Evolutionary conservation across 495 filamentous ascomycete species (phyloP), one percentile per base, ranked within the genome.

Genomic region (Neohortaea acidophila): DNA sequence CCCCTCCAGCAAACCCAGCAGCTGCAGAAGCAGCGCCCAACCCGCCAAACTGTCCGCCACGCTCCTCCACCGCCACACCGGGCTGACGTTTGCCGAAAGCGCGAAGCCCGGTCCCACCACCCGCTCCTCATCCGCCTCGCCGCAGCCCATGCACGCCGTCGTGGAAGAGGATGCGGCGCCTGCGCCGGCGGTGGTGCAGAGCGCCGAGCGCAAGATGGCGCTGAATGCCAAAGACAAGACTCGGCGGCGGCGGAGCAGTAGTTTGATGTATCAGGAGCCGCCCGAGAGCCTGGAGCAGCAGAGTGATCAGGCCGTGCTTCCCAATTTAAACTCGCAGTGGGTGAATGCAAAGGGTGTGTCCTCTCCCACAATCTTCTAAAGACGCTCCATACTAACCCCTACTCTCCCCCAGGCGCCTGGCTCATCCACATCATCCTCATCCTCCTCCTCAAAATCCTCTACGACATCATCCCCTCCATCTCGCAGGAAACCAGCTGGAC

Each of bases 401-500:
- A n/a, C n/a, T 27, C 23, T 29, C 26, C 34, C 47, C 50, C 48
- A 94, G 89, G 89, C 56, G 89, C 89, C 56, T 96, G 89, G 89
- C 79, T 78, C 35, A 94, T 97, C 59, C 89, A 97, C 58, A 68
- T 92, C 47, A 81, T 97, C 51, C 64, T 92, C 52, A 97, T 97
- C 54, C 59, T 79, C 38, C 67, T 66, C 49, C 74, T 94, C 51
- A 97, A 96, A 63, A 86, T 97, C 54, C 69, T 97, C 49, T 96
- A 81, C 68, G 83, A 92, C 61, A 87, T 87, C 53, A 77, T 97
- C 38, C 89, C 89, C 12, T 82, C 84, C 43, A 75, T 94, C 44
- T 89, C 84, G 27, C 89, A 94, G 60, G 89, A 97, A 60, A 91
- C 84, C 25, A 94, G 86, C 39, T 97, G 89, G 89, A 94, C 87